These are phyloP conservation scores for Phytophthora litchii DNA, from an alignment of 352 stramenopile genomes.

Conservation along the genomic window DNA sequence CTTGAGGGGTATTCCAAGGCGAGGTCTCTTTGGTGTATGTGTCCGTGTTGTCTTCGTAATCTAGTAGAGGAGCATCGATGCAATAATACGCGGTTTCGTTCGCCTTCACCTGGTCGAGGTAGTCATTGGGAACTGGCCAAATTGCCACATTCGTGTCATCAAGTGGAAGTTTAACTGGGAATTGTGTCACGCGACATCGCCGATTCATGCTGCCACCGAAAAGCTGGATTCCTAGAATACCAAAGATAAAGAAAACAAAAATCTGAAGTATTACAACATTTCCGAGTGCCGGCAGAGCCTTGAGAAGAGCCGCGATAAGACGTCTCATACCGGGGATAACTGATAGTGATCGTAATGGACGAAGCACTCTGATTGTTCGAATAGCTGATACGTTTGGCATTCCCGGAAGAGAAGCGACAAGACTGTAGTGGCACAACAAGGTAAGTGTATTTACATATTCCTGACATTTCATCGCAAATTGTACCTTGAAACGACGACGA, in stretches of 20 bases:
- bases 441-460: no score
- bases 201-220: constrained; percentile 84
- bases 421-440: constrained; percentile 28
- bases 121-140: constrained; percentile 62
- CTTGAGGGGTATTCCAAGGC: constrained; percentile 60
- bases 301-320: constrained; percentile 84
- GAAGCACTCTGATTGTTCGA: constrained; percentile 88
- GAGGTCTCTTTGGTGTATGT: constrained; percentile 72
- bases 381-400: constrained; percentile 84
- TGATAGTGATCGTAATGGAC: constrained; percentile 88
- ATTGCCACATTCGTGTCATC: constrained; percentile 35
- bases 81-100: constrained; percentile 50
- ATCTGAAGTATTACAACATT: constrained; percentile 90
- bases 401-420: constrained; percentile 58
- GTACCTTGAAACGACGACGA: constrained; percentile 89
- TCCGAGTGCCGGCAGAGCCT: constrained; percentile 84
- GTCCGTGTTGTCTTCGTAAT: constrained; percentile 52
- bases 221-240: constrained; percentile 90
- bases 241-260: constrained; percentile 94
- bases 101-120: constrained; percentile 47
- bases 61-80: constrained; percentile 39
- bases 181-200: constrained; percentile 81
- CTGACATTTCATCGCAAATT: no score
- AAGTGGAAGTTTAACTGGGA: constrained; percentile 63
- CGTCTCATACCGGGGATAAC: constrained; percentile 82